phyloP scores from a whole-genome alignment of 2,329 filamentous ascomycete genomes.

The Aspergillus sp. region DNA sequence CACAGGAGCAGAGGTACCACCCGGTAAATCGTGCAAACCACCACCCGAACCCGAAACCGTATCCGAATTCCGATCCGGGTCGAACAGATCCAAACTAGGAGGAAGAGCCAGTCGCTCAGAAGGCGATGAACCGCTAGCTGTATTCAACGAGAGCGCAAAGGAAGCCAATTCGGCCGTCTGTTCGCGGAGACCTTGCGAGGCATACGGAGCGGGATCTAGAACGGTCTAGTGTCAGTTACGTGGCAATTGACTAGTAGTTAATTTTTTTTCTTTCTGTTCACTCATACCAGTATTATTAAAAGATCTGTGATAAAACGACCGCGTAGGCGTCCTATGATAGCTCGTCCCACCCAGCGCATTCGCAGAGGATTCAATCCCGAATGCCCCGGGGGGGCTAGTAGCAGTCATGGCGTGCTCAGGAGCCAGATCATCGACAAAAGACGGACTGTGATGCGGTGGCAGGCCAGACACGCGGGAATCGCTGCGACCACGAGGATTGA shows the following conservation, averaged over 20 bases:
- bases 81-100: conserved; percentile 26
- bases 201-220: conserved; percentile 67
- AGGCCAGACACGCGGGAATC: conserved; percentile 23
- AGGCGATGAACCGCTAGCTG: conserved; percentile 12
- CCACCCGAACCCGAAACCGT: too few relatives aligned
- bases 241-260: conserved; percentile 26
- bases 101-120: conserved; percentile 23
- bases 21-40: too few relatives aligned
- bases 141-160: conserved; percentile 61
- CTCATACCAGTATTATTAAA: conserved; percentile 36
- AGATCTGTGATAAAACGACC: conserved; percentile 43
- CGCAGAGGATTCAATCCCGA: conserved; percentile 22
- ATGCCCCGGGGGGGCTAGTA: conserved; percentile 19
- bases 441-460: conserved; percentile 14
- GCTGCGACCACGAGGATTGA: conserved; percentile 24
- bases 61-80: conserved; percentile 4
- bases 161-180: conserved; percentile 83
- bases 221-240: conserved; percentile 9
- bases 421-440: conserved; percentile 16
- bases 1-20: conserved; percentile 7
- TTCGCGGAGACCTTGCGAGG: conserved; percentile 71
- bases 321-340: conserved; percentile 33
- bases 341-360: conserved; percentile 22
- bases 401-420: conserved; percentile 22
- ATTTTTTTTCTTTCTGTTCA: neutral